These are phyloP conservation scores for Chrysoporthe deuterocubensis DNA, from an alignment of 2,329 filamentous ascomycete species.

Conservation along the genomic window DNA sequence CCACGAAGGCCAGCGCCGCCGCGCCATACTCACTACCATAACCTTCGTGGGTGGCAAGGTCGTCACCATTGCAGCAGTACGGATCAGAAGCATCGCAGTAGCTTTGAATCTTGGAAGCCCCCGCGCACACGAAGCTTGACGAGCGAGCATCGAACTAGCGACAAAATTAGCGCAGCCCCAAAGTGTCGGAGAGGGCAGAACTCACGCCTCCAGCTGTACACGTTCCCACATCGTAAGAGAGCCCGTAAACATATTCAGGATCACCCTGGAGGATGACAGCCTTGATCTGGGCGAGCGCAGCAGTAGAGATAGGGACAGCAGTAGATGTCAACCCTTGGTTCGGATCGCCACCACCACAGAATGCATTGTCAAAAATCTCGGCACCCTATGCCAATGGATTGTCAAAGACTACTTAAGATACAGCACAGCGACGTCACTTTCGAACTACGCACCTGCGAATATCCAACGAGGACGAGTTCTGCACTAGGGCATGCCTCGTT, in stretches of 20 bases:
- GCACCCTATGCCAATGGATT: slow-evolving; percentile 50
- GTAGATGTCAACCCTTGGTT: slow-evolving; percentile 50
- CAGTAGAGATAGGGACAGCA: slow-evolving; percentile 47
- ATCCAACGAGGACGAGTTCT: slow-evolving; percentile 64
- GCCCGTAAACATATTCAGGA: slow-evolving; percentile 58
- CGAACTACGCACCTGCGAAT: slow-evolving; percentile 55
- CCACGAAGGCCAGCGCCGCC: slow-evolving; percentile 63
- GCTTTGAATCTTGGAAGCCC: slow-evolving; percentile 57
- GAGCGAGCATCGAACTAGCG: slow-evolving; percentile 63
- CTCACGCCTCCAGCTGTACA: slow-evolving; percentile 61
- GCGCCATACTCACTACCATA: slow-evolving; percentile 67
- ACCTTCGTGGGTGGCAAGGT: slow-evolving; percentile 63
- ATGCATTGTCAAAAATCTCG: slow-evolving; percentile 66
- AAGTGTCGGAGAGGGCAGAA: slow-evolving; percentile 14
- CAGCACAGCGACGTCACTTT: too few species aligned
- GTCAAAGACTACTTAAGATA: too few species aligned
- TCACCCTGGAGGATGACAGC: slow-evolving; percentile 69
- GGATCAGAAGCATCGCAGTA: slow-evolving; percentile 69
- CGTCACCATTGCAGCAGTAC: slow-evolving; percentile 68
- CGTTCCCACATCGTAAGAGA: slow-evolving; percentile 64
- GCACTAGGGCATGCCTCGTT: slow-evolving; percentile 60
- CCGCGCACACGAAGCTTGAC: slow-evolving; percentile 59
- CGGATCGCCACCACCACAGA: slow-evolving; percentile 62
- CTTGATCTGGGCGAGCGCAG: slow-evolving; percentile 60
- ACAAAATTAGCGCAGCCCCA: background rate